Evolutionary conservation across 495 filamentous ascomycete species (phyloP).

Genomic region (Thozetella sp.): DNA sequence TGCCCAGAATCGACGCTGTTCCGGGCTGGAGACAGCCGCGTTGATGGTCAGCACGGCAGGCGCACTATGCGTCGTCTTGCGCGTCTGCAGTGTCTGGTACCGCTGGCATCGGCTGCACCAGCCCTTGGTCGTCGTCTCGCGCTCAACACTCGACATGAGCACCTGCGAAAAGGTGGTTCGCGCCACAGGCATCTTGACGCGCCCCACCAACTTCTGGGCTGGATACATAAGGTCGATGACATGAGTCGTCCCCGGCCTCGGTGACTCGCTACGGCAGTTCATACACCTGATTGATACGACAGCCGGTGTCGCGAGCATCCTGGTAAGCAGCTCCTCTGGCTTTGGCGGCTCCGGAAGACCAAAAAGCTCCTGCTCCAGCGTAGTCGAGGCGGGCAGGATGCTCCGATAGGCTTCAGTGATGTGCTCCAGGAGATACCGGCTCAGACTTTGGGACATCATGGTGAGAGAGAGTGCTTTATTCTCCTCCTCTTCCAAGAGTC

Average conservation of each 20-base stretch:
- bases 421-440: constrained; percentile 25
- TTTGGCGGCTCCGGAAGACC: constrained; percentile 12
- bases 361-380: constrained; percentile 22
- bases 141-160: constrained; percentile 83
- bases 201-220: constrained; percentile 32
- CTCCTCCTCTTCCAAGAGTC: constrained; percentile 84
- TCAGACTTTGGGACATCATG: constrained; percentile 21
- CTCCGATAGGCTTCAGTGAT: constrained; percentile 25
- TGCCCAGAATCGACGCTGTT: constrained; percentile 80
- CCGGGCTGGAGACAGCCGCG: constrained; percentile 67
- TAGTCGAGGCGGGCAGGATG: constrained; percentile 22
- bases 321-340: constrained; percentile 15
- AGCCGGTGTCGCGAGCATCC: constrained; percentile 39
- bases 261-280: constrained; percentile 78
- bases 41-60: constrained; percentile 87
- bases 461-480: constrained; percentile 30
- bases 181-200: constrained; percentile 54
- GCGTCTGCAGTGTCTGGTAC: constrained; percentile 79
- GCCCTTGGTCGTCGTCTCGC: constrained; percentile 77
- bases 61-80: constrained; percentile 77
- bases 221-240: constrained; percentile 88
- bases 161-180: constrained; percentile 75
- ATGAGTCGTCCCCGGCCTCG: constrained; percentile 65
- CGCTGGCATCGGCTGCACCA: constrained; percentile 89
- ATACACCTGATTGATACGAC: constrained; percentile 72